Base-by-base conservation (phyloP, 2,329 filamentous ascomycete genomes). In the Ophiostoma australiae region DNA sequence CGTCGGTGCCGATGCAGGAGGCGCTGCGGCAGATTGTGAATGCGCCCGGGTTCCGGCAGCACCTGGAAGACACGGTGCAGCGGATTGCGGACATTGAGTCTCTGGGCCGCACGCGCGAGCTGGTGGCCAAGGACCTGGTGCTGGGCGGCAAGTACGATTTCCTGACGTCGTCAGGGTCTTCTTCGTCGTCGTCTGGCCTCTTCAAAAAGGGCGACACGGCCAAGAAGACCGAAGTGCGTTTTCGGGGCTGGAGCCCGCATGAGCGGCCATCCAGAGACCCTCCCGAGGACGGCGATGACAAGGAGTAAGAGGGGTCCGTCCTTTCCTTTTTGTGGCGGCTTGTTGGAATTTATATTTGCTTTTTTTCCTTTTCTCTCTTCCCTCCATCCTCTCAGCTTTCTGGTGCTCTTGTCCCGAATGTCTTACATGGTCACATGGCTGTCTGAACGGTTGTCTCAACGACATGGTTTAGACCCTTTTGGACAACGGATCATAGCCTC, bases 101-200 rank as follows among this genome's bases (percentile, higher is more conserved):
- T 76, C 84, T 99, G 73, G 94, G 94, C 48, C 85, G 95, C 73
- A 99, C 95, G n/a, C 89, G 94, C 73, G 95, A 99, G 81, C 79
- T 99, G 69, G 96, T 97, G 1, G 91, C 97, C 74, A 99, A 99
- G 82, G 95, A 98, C 79, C 84, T 98, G 55, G 94, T 95, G 77
- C 83, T 94, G 41, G 89, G 91, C 15, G 93, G 93, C 1, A 90
- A 90, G 79, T 97, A 97, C 78, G 85, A 88, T 73, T 85, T 94
- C 73, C 77, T 48, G 35, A 13, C 66, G 23, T 31, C 48, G 4
- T 41, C 37, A 1, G 44, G 44, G 20, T 37, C 37, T 23, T 23
- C 27, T 48, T n/a, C 44, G 31, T 37, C 31, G n/a, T 27, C 39
- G 66, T 20, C 44, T 10, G n/a, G 35, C 1, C n/a, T 48, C 11